phyloP scores from a whole-genome alignment of 345 rosid genomes.

The Boechera stricta region DNA sequence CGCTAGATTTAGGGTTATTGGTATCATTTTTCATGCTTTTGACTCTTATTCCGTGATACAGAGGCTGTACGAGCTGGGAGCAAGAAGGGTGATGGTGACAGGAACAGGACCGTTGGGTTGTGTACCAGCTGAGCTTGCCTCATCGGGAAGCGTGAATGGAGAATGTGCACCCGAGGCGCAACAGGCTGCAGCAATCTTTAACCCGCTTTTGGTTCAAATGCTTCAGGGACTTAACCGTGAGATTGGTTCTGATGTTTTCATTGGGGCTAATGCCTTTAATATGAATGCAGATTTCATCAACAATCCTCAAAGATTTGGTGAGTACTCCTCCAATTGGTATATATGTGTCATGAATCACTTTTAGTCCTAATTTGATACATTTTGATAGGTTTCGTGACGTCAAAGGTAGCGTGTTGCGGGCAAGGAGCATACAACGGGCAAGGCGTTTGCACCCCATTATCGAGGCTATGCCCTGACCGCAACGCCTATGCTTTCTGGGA shows the following conservation, averaged over 20 bases:
- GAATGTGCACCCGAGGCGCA: constrained; percentile 72
- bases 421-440: constrained; percentile 77
- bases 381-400: constrained; percentile 61
- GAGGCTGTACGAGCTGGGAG: constrained; percentile 70
- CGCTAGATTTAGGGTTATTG: neutral
- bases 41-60: constrained; percentile 31
- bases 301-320: constrained; percentile 70
- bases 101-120: constrained; percentile 89
- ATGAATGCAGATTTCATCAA: constrained; percentile 62
- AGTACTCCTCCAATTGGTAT: constrained; percentile 3
- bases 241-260: constrained; percentile 61
- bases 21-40: constrained; percentile 2
- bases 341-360: neutral
- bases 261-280: constrained; percentile 57
- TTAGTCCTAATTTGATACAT: neutral
- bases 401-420: constrained; percentile 68
- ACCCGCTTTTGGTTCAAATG: constrained; percentile 67
- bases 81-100: constrained; percentile 71
- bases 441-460: constrained; percentile 64
- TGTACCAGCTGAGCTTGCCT: constrained; percentile 71
- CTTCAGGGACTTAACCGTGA: constrained; percentile 57
- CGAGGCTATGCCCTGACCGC: constrained; percentile 67
- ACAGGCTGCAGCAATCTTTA: constrained; percentile 66
- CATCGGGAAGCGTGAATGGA: constrained; percentile 56
- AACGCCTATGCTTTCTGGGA: constrained; percentile 71